Evolutionary conservation across 495 filamentous ascomycete genomes (phyloP), one percentile per base, ranked within the genome.

Genomic region (Astrothelium subdiscretum): DNA sequence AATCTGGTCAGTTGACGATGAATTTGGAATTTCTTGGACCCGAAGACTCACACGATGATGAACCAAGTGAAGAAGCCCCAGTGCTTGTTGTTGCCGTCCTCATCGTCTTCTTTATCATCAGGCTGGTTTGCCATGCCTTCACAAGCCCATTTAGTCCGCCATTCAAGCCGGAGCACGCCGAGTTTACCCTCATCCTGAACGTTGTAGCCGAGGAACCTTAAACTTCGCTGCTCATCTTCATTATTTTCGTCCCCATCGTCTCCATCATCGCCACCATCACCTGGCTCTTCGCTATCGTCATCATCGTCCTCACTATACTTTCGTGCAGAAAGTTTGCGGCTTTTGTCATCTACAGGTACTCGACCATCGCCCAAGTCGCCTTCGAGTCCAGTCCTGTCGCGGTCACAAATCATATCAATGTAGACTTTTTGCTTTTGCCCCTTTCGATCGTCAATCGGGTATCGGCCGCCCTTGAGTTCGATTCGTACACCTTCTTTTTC

Each of bases 41-140:
- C 42, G 3, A 63, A 51, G n/a, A 83, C 89, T 80, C 76, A 95
- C 92, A 98, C 87, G 66, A 98, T 87, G 65, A 97, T 85, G 65
- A 97, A 78, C 94, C 94, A 98, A 11, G 94, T 96, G 71, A 98
- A 97, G 76, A 96, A 92, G 0, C 95, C 94, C 95, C 92, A 97
- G 60, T 79, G 75, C 10, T 69, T 66, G 68, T 26, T 71, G 64
- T 61, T 77, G 51, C 74, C 72, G 35, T 66, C 70, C 3, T 71
- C 75, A 26, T 67, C 57, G 3, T 67, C 69, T 13, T 71, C 75
- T 3, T 76, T 18, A 48, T 48, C 43, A 29, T 20, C 79, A 5
- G 76, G 32, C 20, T 42, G 22, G 29, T 65, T 44, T 20, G 31
- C 43, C 29, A 59, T 61, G 58, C 51, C 76, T 65, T 91, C 85